A percentile compares a stretch with the other conserved stretches of the same genome.
phyloP scores from a whole-genome alignment of 768 basidiomycete species.

The Trametes cubensis region DNA sequence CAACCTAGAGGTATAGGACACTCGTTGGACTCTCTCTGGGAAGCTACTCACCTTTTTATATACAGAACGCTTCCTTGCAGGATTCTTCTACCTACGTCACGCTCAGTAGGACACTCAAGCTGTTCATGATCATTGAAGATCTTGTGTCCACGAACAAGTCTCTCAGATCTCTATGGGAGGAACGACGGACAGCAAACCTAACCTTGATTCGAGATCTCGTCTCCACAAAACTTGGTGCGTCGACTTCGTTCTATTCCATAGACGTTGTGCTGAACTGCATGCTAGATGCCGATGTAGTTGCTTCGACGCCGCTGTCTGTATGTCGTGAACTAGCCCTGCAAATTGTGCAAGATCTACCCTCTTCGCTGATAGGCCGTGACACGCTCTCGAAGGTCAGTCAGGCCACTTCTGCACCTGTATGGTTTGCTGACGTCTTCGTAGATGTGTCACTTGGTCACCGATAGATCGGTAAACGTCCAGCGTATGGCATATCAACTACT shows the following conservation, averaged over 20 bases:
- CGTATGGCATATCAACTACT: conserved; percentile 78
- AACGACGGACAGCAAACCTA: conserved; percentile 54
- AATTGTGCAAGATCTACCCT: conserved; percentile 67
- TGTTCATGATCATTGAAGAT: conserved; percentile 72
- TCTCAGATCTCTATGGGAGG: conserved; percentile 70
- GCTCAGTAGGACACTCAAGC: conserved; percentile 68
- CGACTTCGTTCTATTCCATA: neutral
- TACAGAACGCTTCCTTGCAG: conserved; percentile 59
- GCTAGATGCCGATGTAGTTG: conserved; percentile 23
- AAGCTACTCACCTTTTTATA: neutral
- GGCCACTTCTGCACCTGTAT: neutral
- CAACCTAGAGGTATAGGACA: conserved; percentile 73
- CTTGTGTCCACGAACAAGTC: conserved; percentile 72
- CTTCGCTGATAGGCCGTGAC: conserved; percentile 60
- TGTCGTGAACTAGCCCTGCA: conserved; percentile 71
- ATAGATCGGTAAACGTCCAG: conserved; percentile 66
- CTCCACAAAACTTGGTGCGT: conserved; percentile 54
- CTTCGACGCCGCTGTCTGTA: conserved; percentile 60
- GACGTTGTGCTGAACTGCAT: neutral
- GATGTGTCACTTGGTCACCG: conserved; percentile 81
- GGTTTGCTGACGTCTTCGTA: conserved; percentile 34
- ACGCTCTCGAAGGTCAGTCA: conserved; percentile 62
- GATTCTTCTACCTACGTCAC: conserved; percentile 62
- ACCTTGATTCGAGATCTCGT: conserved; percentile 64
- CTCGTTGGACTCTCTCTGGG: neutral